Percentiles rank a stretch among this genome's conserved stretches.
Evolutionary conservation across 805 yeast species (phyloP).

Genomic region (Maudiozyma turicensis): DNA sequence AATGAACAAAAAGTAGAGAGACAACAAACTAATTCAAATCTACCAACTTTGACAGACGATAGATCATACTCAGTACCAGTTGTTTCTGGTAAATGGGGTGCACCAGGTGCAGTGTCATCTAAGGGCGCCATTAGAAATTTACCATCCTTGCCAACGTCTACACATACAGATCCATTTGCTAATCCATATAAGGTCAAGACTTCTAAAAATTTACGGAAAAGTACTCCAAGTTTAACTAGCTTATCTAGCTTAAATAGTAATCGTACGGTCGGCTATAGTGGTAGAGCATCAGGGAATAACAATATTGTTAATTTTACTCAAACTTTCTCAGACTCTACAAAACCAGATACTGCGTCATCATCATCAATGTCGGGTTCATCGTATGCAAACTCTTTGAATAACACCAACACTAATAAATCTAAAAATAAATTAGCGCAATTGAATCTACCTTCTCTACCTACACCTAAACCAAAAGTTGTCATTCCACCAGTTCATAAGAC

Average conservation of each 20-base stretch:
- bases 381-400: not conserved
- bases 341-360: slow-evolving; percentile 8
- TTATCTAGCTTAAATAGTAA: not conserved
- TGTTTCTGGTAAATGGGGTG: slow-evolving; percentile 27
- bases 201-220: not conserved
- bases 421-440: slow-evolving; percentile 14
- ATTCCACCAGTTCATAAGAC: slow-evolving; percentile 52
- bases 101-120: slow-evolving; percentile 3
- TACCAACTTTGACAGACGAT: slow-evolving; percentile 21
- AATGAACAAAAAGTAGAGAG: slow-evolving; percentile 18
- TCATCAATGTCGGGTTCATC: not conserved
- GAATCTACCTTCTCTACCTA: slow-evolving; percentile 42
- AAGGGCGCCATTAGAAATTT: slow-evolving; percentile 13
- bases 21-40: slow-evolving; percentile 7
- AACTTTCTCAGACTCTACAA: slow-evolving; percentile 23
- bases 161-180: slow-evolving; percentile 15
- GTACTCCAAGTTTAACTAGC: not conserved
- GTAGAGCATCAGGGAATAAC: not conserved
- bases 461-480: slow-evolving; percentile 22
- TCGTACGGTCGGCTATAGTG: not conserved
- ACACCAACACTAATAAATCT: not conserved
- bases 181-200: slow-evolving; percentile 6
- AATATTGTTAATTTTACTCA: slow-evolving; percentile 22
- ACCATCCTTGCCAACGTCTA: slow-evolving; percentile 27
- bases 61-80: slow-evolving; percentile 8